Evolutionary conservation across 768 basidiomycete genomes (phyloP).

Genomic region (Boletus eberwhitei): DNA sequence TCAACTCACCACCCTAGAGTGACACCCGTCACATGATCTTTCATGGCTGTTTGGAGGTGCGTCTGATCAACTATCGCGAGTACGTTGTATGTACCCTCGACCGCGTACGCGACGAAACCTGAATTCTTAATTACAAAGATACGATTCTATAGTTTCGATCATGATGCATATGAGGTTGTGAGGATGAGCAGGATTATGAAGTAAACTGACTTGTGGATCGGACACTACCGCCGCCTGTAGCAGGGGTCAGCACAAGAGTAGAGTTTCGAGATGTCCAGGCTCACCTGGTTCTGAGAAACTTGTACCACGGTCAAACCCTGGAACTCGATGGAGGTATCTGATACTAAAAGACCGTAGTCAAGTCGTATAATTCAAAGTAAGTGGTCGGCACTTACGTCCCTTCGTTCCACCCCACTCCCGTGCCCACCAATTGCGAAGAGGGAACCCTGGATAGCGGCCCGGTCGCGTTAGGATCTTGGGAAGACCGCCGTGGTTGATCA

Average conservation of each 20-base stretch:
- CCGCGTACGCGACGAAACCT: constrained; percentile 74
- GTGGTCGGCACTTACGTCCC: constrained; percentile 47
- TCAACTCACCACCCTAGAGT: constrained; percentile 52
- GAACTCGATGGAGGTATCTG: constrained; percentile 80
- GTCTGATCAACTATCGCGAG: constrained; percentile 84
- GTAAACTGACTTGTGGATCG: constrained; percentile 51
- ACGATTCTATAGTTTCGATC: constrained; percentile 43
- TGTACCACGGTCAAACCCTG: constrained; percentile 81
- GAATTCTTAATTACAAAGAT: constrained; percentile 79
- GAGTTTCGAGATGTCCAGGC: background rate
- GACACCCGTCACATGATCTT: constrained; percentile 59
- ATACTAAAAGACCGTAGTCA: constrained; percentile 43
- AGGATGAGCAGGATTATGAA: background rate
- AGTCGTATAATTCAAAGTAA: background rate
- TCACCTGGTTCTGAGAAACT: constrained; percentile 76
- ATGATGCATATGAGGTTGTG: background rate
- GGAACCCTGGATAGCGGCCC: constrained; percentile 75
- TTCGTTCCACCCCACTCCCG: constrained; percentile 65
- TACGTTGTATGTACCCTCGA: constrained; percentile 75
- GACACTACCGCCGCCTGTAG: constrained; percentile 63
- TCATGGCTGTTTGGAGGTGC: constrained; percentile 58
- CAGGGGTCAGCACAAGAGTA: background rate
- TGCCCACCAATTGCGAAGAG: constrained; percentile 84
- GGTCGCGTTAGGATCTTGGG: constrained; percentile 74
- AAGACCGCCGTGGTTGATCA: constrained; percentile 79